These are phyloP conservation scores for Termitomyces sp. DNA, from an alignment of 768 basidiomycete species.

Conservation along the genomic window DNA sequence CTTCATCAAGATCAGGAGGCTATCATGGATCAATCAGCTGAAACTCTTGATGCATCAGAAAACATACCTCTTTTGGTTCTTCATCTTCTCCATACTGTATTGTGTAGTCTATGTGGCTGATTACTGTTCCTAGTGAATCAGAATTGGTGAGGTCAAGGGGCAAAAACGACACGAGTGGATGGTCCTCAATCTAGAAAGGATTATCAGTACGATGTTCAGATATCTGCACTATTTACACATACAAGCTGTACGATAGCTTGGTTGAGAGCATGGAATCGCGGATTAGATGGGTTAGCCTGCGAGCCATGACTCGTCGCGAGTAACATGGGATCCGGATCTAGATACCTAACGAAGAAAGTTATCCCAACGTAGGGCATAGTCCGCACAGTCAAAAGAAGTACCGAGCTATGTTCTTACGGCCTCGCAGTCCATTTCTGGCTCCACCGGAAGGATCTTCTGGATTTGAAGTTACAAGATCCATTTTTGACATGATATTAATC, in stretches of 20 bases:
- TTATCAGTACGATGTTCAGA: conserved; percentile 3
- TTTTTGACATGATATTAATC: conserved; percentile 98
- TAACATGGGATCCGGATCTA: conserved; percentile 92
- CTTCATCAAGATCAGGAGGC: conserved; percentile 92
- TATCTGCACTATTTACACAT: conserved; percentile 20
- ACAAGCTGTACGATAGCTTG: conserved; percentile 94
- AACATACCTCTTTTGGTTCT: conserved; percentile 84
- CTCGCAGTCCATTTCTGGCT: conserved; percentile 67
- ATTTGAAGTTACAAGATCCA: conserved; percentile 86
- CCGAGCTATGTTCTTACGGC: conserved; percentile 80
- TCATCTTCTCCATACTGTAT: conserved; percentile 99
- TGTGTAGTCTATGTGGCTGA: conserved; percentile 95
- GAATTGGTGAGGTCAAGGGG: conserved; percentile 88
- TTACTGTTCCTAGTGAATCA: conserved; percentile 83
- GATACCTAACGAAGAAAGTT: conserved; percentile 49
- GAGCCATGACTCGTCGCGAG: conserved; percentile 61
- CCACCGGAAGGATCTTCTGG: conserved; percentile 54
- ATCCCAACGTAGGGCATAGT: neutral
- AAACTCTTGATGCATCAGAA: conserved; percentile 6
- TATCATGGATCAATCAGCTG: conserved; percentile 24
- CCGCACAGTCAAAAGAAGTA: conserved; percentile 22
- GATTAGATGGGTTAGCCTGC: conserved; percentile 52
- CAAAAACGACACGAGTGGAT: conserved; percentile 94
- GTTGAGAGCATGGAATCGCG: conserved; percentile 90
- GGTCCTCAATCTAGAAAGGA: conserved; percentile 82